Evolutionary conservation across 2,329 filamentous ascomycete genomes (phyloP), one percentile per base, ranked within the genome.

Genomic region (Cladobotryum mycophilum): DNA sequence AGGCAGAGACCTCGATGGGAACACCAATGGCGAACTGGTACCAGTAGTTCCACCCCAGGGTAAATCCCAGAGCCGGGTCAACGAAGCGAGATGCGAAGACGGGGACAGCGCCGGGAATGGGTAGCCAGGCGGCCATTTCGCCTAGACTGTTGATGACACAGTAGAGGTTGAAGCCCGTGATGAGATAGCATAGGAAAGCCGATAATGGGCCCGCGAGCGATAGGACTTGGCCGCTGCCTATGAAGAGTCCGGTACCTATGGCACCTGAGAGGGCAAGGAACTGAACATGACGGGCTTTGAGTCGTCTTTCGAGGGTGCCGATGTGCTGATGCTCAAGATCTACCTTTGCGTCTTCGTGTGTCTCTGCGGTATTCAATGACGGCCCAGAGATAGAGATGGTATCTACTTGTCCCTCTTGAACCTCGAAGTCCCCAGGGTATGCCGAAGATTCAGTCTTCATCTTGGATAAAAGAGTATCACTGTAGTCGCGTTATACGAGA

Each of bases 111-210:
- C 76, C 75, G 25, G 79, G 70, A 55, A 82, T 65, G 3, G 81
- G 79, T 47, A 85, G 74, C 70, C 80, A 84, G 33, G 81, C 75
- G 18, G 80, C 79, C 70, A 85, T 79, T 64, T 81, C 78, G 17
- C 74, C 75, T 49, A 84, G 76, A 59, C 67, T 66, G 54, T 68
- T 66, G 51, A 76, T 73, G 30, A 76, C 73, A 46, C 70, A 74
- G 58, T 68, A 76, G n/a, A 77, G 64, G 44, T 75, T 72, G 54
- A 73, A 67, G 1, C 73, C 74, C 3, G 71, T 75, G 50, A 72
- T 61, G 20, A 68, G 54, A 52, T 74, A 74, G 7, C 67, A 70
- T 5, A 74, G 60, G 46, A 73, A 67, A 2, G 69, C 67, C 5
- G 69, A 70, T 3, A 73, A 55, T 13, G 71, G 71, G 0, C 71